Evolutionary conservation across 1,284 basidiomycete species (phyloP), one percentile per base, ranked within the genome.

Genomic region (Violaceomyces palustris): DNA sequence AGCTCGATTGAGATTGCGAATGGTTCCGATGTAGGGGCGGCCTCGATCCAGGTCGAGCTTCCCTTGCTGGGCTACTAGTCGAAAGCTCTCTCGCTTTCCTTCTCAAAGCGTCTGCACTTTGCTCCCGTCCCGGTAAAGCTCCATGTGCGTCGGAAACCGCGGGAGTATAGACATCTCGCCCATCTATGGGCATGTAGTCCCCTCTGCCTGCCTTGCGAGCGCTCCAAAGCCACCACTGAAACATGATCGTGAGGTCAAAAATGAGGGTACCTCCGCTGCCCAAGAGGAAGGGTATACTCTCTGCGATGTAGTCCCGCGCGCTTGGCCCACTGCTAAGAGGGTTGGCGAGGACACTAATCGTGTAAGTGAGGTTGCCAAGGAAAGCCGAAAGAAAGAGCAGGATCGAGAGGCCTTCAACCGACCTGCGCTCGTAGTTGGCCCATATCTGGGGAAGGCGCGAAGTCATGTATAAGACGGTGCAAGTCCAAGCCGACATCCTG

Each of bases 381-480:
- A 70, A 72, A 1, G 69, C 71, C 1, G 62, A 42, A 9, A 74
- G 39, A 48, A 74, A 71, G 19, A 74, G 66, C 0, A 71, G 42
- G 31, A 72, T 55, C 6, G 56, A 60, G 7, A 74, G 48, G 1
- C 72, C 72, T 6, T 50, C 61, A 1, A 73, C 69, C 3, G 64
- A 67, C 17, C 52, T 45, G 3, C 68, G 55, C 15, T 50, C 43
- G 44, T 64, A 54, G 39, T 74, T 74, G 15, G 61, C 51, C 66
- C 66, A 74, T 27, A 74, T 69, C 40, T 74, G 72, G 1, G 72
- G 72, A 17, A 74, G 55, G 24, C 72, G 64, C 12, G 68, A 69
- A 5, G 72, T 72, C 48, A 70, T 61, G 52, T 73, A 74, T 15
- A 71, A 60, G 15, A 73, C 26, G 0, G 69, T 68, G 34, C 71